Evolutionary conservation across 192 early-diverging fungal species (phyloP), one percentile per base, ranked within the genome.

Genomic region (Geranomyces michiganensis): DNA sequence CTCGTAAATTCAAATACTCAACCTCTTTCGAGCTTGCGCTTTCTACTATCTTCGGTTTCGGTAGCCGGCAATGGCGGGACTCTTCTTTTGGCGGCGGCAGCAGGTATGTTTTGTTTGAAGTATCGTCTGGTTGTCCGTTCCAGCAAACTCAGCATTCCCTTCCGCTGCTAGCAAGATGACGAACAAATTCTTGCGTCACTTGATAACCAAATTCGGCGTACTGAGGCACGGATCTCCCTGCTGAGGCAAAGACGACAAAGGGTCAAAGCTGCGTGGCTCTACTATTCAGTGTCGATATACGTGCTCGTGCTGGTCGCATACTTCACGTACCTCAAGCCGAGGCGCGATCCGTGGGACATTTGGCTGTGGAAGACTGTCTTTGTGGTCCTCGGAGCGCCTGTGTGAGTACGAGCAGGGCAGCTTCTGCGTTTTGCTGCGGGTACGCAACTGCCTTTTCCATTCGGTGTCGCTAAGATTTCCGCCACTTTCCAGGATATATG

Each of bases 121-220:
- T n/a, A n/a, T n/a, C n/a, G n/a, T n/a, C n/a, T n/a, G n/a, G 36
- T 10, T 41, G 36, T 41, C 10, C 36, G 36, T 10, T 41, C 26
- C 51, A n/a, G 26, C 15, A 6, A 15, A 55, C 51, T 24, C 51
- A 55, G 6, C 58, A 30, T 60, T 15, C 15, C 15, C 58, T 32
- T 32, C 9, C 8, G 27, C 24, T 12, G 10, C 12, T 27, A 64
- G 62, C 41, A 45, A 46, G 74, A 83, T 22, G 77, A 83, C 41
- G 88, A 91, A 76, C 73, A 87, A 65, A 76, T 87, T 30, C 79
- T 91, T 17, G 79, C 81, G 17, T 75, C 74, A 0, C 71, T 91
- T 17, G 90, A 90, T 74, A 81, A 78, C 32, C 76, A 83, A 36
- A 88, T 91, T 21, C 71, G 75, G 49, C 72, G 68, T 47, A 71